Conservation (phyloP, 352 stramenopile species). For the Globisporangium canariense region DNA sequence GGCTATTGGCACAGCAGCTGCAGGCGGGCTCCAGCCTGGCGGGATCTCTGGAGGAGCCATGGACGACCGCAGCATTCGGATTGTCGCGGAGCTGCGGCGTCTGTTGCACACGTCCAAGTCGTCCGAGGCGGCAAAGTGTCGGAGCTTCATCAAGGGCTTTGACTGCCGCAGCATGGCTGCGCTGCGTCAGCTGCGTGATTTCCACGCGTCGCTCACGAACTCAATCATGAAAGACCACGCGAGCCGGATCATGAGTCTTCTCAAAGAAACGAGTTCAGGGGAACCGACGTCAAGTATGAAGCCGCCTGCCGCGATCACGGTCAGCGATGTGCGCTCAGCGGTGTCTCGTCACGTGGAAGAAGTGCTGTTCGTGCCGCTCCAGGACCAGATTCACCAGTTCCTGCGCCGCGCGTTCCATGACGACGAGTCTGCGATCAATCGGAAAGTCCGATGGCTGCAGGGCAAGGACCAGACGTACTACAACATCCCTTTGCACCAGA, state of each 20-base stretch:
- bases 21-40: conserved; percentile 32
- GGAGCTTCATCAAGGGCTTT: conserved; percentile 59
- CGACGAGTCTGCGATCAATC: conserved; percentile 76
- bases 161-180: conserved; percentile 39
- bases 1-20: conserved; percentile 32
- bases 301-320: conserved; percentile 33
- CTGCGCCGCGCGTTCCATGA: conserved; percentile 66
- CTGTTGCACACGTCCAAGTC: conserved; percentile 80
- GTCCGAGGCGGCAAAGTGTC: conserved; percentile 62
- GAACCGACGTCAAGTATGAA: conserved; percentile 19
- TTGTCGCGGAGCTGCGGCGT: conserved; percentile 73
- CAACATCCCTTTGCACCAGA: conserved; percentile 79
- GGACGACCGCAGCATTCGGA: conserved; percentile 72
- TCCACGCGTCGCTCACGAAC: conserved; percentile 54
- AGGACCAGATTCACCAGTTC: conserved; percentile 54
- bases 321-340: conserved; percentile 49
- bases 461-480: conserved; percentile 90
- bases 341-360: conserved; percentile 83
- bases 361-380: conserved; percentile 61
- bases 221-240: conserved; percentile 66
- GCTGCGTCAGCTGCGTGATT: conserved; percentile 59
- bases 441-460: conserved; percentile 85
- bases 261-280: conserved; percentile 40
- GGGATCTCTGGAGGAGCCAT: conserved; percentile 32
- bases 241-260: conserved; percentile 51